Evolutionary conservation across 306 rosid species (phyloP).

Genomic region (Acacia acuminata): DNA sequence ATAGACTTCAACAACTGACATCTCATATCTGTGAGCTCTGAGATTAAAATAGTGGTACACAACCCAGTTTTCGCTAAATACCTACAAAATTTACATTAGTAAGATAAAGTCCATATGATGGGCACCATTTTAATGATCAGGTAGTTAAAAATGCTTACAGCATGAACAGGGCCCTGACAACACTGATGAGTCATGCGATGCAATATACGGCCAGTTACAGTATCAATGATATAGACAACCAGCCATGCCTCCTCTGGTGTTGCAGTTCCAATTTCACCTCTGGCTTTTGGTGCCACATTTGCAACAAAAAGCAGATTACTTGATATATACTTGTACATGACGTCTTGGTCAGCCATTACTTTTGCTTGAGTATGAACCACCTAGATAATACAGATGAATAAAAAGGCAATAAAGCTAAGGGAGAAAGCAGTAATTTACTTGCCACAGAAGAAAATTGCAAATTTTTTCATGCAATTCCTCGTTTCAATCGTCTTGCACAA

Average conservation of each 20-base stretch:
- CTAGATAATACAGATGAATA: conserved; percentile 44
- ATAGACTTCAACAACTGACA: conserved; percentile 93
- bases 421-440: conserved; percentile 22
- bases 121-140: conserved; percentile 28
- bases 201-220: conserved; percentile 88
- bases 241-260: conserved; percentile 90
- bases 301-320: conserved; percentile 89
- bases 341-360: conserved; percentile 80
- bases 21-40: conserved; percentile 97
- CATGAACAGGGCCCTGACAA: conserved; percentile 94
- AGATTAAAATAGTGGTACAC: conserved; percentile 98
- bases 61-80: conserved; percentile 98
- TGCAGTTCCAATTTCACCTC: conserved; percentile 77
- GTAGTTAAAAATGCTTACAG: conserved; percentile 59
- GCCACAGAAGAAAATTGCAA: not conserved
- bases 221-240: conserved; percentile 86
- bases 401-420: not conserved
- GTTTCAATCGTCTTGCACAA: not conserved
- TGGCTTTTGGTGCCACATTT: conserved; percentile 88
- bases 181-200: conserved; percentile 92
- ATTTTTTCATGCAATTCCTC: not conserved
- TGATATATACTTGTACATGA: conserved; percentile 86
- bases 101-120: conserved; percentile 23
- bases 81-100: conserved; percentile 53
- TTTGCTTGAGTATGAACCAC: conserved; percentile 99